A percentile compares a stretch with the other conserved stretches of the same genome.
Evolutionary conservation across 2,329 filamentous ascomycete species (phyloP).

Genomic region (Fusarium duplospermum): DNA sequence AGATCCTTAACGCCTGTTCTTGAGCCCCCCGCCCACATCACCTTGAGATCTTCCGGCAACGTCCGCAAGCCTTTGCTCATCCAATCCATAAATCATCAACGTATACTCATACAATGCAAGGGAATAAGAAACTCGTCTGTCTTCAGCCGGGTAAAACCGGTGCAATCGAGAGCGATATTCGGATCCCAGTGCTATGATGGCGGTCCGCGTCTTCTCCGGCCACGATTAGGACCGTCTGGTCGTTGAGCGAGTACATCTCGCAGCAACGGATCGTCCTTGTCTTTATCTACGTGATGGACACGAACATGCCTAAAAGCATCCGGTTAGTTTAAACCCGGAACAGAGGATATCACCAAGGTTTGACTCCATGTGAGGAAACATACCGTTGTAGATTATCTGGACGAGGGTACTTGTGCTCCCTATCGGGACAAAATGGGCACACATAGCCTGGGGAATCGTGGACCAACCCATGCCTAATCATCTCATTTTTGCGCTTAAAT

Average conservation of each 20-base stretch:
- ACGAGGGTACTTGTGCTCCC: conserved; percentile 93
- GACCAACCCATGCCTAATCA: conserved; percentile 84
- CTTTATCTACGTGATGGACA: conserved; percentile 90
- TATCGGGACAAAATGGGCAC: conserved; percentile 94
- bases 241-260: conserved; percentile 88
- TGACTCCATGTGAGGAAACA: conserved; percentile 2
- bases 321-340: conserved; percentile 10
- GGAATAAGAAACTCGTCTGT: conserved; percentile 4
- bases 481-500: conserved; percentile 79
- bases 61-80: conserved; percentile 4
- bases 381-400: conserved; percentile 97
- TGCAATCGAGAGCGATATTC: not conserved
- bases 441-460: conserved; percentile 95
- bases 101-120: conserved; percentile 33
- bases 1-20: conserved; percentile 39
- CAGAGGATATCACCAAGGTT: not conserved
- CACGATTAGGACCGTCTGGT: conserved; percentile 84
- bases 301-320: conserved; percentile 78
- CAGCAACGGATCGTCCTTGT: conserved; percentile 85
- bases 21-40: conserved; percentile 13
- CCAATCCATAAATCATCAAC: conserved; percentile 15
- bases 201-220: conserved; percentile 76
- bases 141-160: not conserved
- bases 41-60: not conserved
- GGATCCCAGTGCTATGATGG: conserved; percentile 39